Base-by-base conservation (phyloP, 1,284 basidiomycete genomes). In the Ganoderma sinense region DNA sequence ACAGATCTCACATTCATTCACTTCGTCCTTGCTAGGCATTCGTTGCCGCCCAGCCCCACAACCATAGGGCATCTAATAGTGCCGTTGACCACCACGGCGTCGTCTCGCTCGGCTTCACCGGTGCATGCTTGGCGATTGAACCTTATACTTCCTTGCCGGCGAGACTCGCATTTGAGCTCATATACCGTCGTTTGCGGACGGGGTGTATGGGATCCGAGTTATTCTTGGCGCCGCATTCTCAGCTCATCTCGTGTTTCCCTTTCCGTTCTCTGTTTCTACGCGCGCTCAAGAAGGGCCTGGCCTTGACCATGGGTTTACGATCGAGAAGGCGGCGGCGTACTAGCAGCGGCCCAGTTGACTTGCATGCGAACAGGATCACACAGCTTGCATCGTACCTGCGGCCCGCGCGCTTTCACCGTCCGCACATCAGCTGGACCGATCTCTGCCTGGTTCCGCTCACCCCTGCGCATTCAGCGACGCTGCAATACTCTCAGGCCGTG, bases 391-490 rank as follows among this genome's bases (percentile, higher is more conserved):
- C 36, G 53, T 65, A 23, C 64, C 62, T 58, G 66, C 69, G 69
- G 69, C 31, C 69, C 69, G 69, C 66, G 62, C 67, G 55, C 59
- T 60, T 60, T 60, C 56, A 53, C 23, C 48, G 31, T 48, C 65
- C 64, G 65, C 59, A 18, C 40, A 69, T 71, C 70, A 71, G 55
- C 68, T 71, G 65, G 36, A 36, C 65, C 31, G 56, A 58, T 53
- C 53, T 29, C 45, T 29, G 23, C 53, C 55, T 62, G 51, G 23
- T 39, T 41, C 43, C 62, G 53, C 31, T 29, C 41, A 26, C 14
- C 55, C 23, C 48, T 60, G 56, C 20, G 33, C 39, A 31, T 61
- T 48, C 58, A 36, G 43, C 62, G 26, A 41, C 31, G 16, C 43
- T 51, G 55, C 48, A 33, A 56, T 58, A 26, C 67, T 69, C 68